phyloP scores from a whole-genome alignment of 768 basidiomycete species.

The Hericium erinaceus region DNA sequence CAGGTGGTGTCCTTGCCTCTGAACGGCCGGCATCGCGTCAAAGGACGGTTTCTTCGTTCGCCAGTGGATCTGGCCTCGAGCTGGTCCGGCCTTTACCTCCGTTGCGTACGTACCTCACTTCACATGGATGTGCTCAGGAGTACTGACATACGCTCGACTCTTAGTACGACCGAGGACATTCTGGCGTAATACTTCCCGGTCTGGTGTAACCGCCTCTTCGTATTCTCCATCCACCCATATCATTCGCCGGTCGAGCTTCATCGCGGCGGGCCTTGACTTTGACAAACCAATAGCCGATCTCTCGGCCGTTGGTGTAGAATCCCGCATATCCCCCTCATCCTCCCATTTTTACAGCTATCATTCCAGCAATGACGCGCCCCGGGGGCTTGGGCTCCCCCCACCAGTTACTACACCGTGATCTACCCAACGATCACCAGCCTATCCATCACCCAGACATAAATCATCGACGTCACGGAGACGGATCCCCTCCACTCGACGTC shows the following conservation, averaged over 20 bases:
- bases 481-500: no score
- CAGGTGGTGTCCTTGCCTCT: not conserved
- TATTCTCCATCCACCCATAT: constrained; percentile 70
- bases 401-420: not conserved
- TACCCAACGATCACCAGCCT: not conserved
- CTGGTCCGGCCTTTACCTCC: constrained; percentile 54
- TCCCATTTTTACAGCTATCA: constrained; percentile 10
- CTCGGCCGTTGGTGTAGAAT: constrained; percentile 25
- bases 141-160: not conserved
- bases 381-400: not conserved
- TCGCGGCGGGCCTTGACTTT: constrained; percentile 65
- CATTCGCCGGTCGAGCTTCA: constrained; percentile 68
- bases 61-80: constrained; percentile 19
- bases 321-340: constrained; percentile 16
- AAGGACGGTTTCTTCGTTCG: not conserved
- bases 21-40: not conserved
- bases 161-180: constrained; percentile 76
- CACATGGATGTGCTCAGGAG: not conserved
- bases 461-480: not conserved
- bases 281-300: constrained; percentile 43
- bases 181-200: constrained; percentile 66
- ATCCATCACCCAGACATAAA: constrained; percentile 5
- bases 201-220: constrained; percentile 59
- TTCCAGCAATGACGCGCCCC: not conserved
- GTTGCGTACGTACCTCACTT: constrained; percentile 38